Conservation (phyloP, 495 filamentous ascomycete species). For the Clohesyomyces aquaticus region DNA sequence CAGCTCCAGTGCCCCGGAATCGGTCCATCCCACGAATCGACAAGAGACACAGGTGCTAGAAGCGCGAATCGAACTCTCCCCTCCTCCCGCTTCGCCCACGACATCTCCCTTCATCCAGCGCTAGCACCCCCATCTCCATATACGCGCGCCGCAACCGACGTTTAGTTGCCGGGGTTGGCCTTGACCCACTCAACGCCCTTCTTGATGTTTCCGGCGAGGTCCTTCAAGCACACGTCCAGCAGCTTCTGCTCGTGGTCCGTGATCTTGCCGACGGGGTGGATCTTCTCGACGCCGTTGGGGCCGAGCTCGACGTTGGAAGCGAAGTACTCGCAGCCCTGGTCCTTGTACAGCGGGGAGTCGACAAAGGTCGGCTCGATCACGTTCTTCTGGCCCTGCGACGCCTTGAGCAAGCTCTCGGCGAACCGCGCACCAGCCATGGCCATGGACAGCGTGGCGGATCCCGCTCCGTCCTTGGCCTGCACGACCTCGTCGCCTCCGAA, state of each 20-base stretch:
- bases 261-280: slow-evolving; percentile 79
- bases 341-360: slow-evolving; percentile 95
- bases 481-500: slow-evolving; percentile 99
- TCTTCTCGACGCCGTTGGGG: slow-evolving; percentile 93
- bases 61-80: neutral
- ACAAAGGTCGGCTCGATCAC: slow-evolving; percentile 96
- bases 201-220: slow-evolving; percentile 88
- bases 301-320: slow-evolving; percentile 91
- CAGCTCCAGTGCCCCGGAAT: slow-evolving; percentile 5
- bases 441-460: slow-evolving; percentile 98
- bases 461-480: slow-evolving; percentile 97
- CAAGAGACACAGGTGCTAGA: slow-evolving; percentile 22
- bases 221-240: slow-evolving; percentile 76
- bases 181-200: slow-evolving; percentile 76
- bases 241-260: slow-evolving; percentile 86
- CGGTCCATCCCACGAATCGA: slow-evolving; percentile 14
- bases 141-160: too few relatives aligned
- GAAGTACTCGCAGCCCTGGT: slow-evolving; percentile 95
- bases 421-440: slow-evolving; percentile 98
- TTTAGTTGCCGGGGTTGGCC: slow-evolving; percentile 58
- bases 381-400: slow-evolving; percentile 90
- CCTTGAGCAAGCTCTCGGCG: slow-evolving; percentile 91
- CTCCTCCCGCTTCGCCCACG: neutral
- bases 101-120: neutral
- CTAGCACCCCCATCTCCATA: too few relatives aligned